Evolutionary conservation across 169 alveolate genomes (phyloP), one percentile per base, ranked within the genome.

Genomic region (Plasmodium adleri): DNA sequence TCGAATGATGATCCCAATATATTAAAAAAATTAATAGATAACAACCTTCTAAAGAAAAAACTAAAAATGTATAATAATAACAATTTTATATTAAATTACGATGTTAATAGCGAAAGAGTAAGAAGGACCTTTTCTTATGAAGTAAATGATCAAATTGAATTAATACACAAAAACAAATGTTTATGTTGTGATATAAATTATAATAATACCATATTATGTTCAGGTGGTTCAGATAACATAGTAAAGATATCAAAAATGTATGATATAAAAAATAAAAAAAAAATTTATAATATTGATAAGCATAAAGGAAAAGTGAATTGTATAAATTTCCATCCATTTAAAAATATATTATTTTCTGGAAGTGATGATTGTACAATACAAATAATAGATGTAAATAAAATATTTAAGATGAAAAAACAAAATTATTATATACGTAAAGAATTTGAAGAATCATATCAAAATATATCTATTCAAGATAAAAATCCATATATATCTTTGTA

Each of bases 141-240:
- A 15, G 54, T 78, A 22, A 78, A 24, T 20, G 76, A 54, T 58
- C 78, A 47, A n/a, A 71, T 78, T 6, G 89, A 78, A 78, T 47
- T 78, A 32, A 78, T 78, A 64, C 89, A 78, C 26, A 68, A 66
- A 66, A 67, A 66, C 67, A 78, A 78, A 52, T 67, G 74, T 22
- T 64, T 60, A 10, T 68, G 88, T 52, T 73, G 92, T 64, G 66
- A 67, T 32, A 85, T 60, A 64, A 87, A 59, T 54, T 15, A 22
- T 49, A 49, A 83, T 22, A 74, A 92, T 17, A 91, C 73, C 76
- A 74, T 93, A 5, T 66, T 93, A 64, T 94, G 95, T 78, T 94
- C 96, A n/a, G 96, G 95, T 17, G 94, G 96, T 15, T 86, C 73
- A n/a, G 94, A 76, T 39, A 58, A 68, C 74, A 68, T 62, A n/a